These are phyloP conservation scores for sweet orange (Citrus sinensis) DNA, from an alignment of 345 rosid genomes.

Conservation along the genomic window DVS_A1.0 CM039168.1:30118501-30119000, in stretches of 20 bases:
- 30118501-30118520: no score
- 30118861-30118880: conserved; percentile 34
- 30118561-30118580: no score
- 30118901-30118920: conserved; percentile 77
- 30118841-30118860: conserved; percentile 25
- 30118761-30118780: background rate
- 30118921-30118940: conserved; percentile 99
- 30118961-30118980: conserved; percentile 99
- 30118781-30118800: background rate
- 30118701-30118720: background rate
- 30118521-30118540: no score
- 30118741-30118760: background rate
- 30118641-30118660: background rate
- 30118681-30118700: background rate
- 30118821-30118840: conserved; percentile 15
- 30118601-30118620: background rate
- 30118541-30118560: no score
- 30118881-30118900: conserved; percentile 61
- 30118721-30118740: background rate
- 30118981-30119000: conserved; percentile 41
- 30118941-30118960: conserved; percentile 98
- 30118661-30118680: background rate
- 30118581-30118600: background rate
- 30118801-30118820: background rate
- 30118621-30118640: background rate